Conservation (phyloP, 352 stramenopile genomes). For the Sclerospora graminicola region DNA sequence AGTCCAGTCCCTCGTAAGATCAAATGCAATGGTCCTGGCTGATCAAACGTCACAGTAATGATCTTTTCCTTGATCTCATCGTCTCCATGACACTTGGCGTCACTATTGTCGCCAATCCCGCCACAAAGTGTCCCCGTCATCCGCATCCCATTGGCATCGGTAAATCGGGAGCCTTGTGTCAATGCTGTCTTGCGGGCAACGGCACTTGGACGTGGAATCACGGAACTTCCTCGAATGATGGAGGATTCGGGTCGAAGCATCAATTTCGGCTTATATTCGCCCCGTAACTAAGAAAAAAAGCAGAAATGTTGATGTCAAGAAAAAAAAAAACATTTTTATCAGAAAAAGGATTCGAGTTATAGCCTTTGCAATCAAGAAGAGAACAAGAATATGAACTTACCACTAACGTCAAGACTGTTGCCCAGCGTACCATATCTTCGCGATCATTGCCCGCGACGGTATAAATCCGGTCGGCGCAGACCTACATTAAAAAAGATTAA, state of each 20-base stretch:
- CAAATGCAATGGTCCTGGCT: constrained; percentile 55
- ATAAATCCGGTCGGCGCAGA: constrained; percentile 84
- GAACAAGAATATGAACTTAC: too few relatives aligned
- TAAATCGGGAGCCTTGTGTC: constrained; percentile 57
- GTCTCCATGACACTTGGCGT: constrained; percentile 43
- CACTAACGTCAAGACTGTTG: constrained; percentile 78
- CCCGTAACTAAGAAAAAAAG: constrained; percentile 34
- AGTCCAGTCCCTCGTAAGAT: constrained; percentile 68
- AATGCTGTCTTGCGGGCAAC: constrained; percentile 62
- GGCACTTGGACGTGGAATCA: constrained; percentile 62
- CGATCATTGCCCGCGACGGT: constrained; percentile 76
- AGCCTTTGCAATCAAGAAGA: neutral
- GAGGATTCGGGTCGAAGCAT: constrained; percentile 79
- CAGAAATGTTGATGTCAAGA: neutral
- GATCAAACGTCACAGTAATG: constrained; percentile 82
- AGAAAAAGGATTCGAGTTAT: neutral
- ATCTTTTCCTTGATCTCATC: constrained; percentile 82
- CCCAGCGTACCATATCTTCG: constrained; percentile 86
- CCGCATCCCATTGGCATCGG: constrained; percentile 67
- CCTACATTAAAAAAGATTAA: too few relatives aligned
- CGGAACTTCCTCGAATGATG: constrained; percentile 79
- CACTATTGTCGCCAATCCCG: constrained; percentile 23
- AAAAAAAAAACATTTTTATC: neutral
- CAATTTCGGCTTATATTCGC: constrained; percentile 84
- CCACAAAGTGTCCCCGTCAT: constrained; percentile 38